These are phyloP conservation scores for Eragrostis curvula DNA, from an alignment of 176 grass and related monocot genomes.

Conservation along the genomic window DNA sequence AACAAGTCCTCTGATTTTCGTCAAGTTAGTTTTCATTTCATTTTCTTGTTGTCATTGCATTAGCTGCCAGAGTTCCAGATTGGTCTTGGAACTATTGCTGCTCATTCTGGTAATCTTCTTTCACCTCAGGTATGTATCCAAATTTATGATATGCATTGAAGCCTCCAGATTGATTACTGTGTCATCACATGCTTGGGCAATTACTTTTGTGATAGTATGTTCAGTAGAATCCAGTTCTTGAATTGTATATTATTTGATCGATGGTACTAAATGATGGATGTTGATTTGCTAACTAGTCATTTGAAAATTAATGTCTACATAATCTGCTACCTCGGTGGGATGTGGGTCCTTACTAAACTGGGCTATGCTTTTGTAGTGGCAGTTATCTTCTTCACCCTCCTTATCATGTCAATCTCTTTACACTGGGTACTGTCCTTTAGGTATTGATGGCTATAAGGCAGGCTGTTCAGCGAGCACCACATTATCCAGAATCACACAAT, in stretches of 20 bases:
- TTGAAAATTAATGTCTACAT: neutral
- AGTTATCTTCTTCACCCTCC: neutral
- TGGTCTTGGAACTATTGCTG: constrained; percentile 85
- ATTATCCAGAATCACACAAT: constrained; percentile 86
- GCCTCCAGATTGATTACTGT: neutral
- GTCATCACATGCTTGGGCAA: constrained; percentile 19
- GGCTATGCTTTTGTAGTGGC: constrained; percentile 5
- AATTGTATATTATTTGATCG: constrained; percentile 1
- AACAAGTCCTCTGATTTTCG: neutral
- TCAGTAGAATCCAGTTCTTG: constrained; percentile 3
- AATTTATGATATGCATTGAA: constrained; percentile 4
- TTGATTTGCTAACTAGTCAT: constrained; percentile 21
- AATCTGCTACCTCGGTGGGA: neutral
- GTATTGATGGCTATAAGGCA: constrained; percentile 86
- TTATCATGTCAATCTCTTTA: constrained; percentile 27
- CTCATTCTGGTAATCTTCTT: constrained; percentile 63
- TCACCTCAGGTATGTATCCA: constrained; percentile 73
- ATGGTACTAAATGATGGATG: constrained; percentile 15
- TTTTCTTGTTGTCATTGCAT: constrained; percentile 45
- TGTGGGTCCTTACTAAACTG: constrained; percentile 17
- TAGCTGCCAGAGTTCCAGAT: constrained; percentile 90
- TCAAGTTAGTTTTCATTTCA: constrained; percentile 19
- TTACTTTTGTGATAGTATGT: neutral
- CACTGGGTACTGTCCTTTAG: constrained; percentile 48
- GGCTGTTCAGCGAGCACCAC: constrained; percentile 78